Base-by-base conservation (phyloP, 2,329 filamentous ascomycete genomes). In the Gaeumannomyces tritici region DNA sequence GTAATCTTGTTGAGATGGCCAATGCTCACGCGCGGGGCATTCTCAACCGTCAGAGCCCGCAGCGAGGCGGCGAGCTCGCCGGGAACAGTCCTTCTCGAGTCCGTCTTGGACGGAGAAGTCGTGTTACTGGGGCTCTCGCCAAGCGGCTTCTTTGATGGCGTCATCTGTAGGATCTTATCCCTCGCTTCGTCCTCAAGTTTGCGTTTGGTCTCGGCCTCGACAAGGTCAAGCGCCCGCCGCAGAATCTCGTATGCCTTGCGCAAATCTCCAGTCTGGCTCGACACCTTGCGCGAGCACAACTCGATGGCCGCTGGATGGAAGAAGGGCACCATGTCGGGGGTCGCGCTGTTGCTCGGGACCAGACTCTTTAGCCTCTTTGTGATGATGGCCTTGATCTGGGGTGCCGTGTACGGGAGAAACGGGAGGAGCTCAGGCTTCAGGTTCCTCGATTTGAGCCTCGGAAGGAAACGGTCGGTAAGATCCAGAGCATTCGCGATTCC, bases 401-500 rank as follows among this genome's bases (percentile, higher is more conserved):
- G 75, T 6, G 91, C 91, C 2, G 88, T 93, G 76, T 99, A 99
- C 1, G 95, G 95, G 66, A 97, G 82, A 72, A 99, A 98, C 0
- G 93, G 90, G 1, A 99, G 83, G 3, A 98, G 83, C 59, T 90
- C 86, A 2, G 95, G 95, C 76, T 93, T 96, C 66, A 99, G 79
- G 69, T 96, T 96, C 69, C 92, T 90, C 26, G 92, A 87, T 78
- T 98, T 98, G 65, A 99, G 84, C 61, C 93, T 89, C 60, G 95
- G 95, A 26, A 99, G 82, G 69, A 97, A 96, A 12, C 95, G 90
- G 72, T 98, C 95, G 0, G 95, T 99, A 63, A 99, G 80, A 72
- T 99, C 95, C 62, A 99, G 81, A 4, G 95, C 95, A 70, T 99
- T 99, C 68, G 95, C 95, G 70, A 99, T 96, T 59, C 95, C 95